Evolutionary conservation across 768 basidiomycete genomes (phyloP), one percentile per base, ranked within the genome.

Genomic region (Boletus patriciae): DNA sequence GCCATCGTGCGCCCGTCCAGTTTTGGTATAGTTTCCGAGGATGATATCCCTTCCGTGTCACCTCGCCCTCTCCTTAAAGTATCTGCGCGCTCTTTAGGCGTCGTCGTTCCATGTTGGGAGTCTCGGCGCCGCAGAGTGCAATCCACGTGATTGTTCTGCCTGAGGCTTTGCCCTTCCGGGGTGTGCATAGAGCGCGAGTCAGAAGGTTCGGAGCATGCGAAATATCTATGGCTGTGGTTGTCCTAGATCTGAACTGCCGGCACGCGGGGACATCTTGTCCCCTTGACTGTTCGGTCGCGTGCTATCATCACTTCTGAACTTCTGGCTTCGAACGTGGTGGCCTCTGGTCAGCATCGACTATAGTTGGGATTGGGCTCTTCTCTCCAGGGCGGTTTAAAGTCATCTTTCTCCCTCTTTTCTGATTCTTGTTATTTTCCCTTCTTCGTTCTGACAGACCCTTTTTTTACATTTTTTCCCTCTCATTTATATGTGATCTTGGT

Each of bases 291-390:
- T 50, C 38, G 11, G 21, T 16, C 29, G 18, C 31, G 12, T 6
- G 7, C 21, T 38, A 40, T 33, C 34, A 23, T 52, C 52, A 40
- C 40, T 55, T 57, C 47, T 18, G 43, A 37, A 5, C 59, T 66
- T 58, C 57, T 61, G 43, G 40, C 57, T 33, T 55, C 18, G 19
- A 54, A 55, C 46, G 52, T 54, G 57, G 40, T 43, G 34, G 9
- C 29, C 13, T 29, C 27, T 54, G 15, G 36, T 46, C 23, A 3
- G 43, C 51, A 29, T 47, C 31, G 19, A 43, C n/a, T 21, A 36
- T 44, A 23, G 37, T 10, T 40, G 52, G 45, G 36, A 40, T 41
- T 46, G 13, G 34, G 15, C 25, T 21, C 25, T 45, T 50, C 15
- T 36, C 19, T 13, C 40, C 45, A 27, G 18, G n/a, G 19, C 6